Evolutionary conservation across 1,284 basidiomycete genomes (phyloP).

Genomic region (Apiotrichum brassicae): DNA sequence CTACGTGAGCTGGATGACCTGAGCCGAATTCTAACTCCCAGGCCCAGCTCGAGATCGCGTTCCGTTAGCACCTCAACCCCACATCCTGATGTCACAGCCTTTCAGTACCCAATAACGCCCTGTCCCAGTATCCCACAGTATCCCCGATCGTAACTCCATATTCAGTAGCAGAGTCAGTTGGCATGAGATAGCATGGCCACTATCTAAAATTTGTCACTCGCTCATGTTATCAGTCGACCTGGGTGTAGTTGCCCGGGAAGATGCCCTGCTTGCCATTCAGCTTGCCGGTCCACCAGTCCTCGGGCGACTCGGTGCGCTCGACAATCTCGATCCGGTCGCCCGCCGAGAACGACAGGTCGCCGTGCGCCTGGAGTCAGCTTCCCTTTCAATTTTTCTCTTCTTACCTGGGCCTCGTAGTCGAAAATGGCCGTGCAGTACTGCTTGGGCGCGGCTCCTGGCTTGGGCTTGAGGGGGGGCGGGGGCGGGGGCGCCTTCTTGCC

Average conservation of each 20-base stretch:
- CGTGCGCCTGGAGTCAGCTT: constrained; percentile 63
- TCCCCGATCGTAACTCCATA: too few species aligned
- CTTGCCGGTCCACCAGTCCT: constrained; percentile 98
- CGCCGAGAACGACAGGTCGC: constrained; percentile 82
- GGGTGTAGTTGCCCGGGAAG: constrained; percentile 70
- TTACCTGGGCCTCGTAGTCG: constrained; percentile 80
- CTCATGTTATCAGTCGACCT: constrained; percentile 34
- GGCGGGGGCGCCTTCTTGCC: constrained; percentile 79
- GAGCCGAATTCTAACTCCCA: too few species aligned
- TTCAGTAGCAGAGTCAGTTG: too few species aligned
- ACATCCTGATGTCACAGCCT: too few species aligned
- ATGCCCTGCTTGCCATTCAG: constrained; percentile 80
- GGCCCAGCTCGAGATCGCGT: too few species aligned
- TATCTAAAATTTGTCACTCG: too few species aligned
- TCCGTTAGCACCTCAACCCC: too few species aligned
- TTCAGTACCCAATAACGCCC: too few species aligned
- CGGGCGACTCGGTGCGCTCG: constrained; percentile 71
- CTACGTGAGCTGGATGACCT: too few species aligned
- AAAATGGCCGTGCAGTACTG: constrained; percentile 89
- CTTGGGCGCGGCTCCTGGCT: constrained; percentile 56
- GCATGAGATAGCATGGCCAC: too few species aligned
- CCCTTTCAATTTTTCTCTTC: constrained; percentile 8
- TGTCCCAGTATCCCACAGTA: too few species aligned
- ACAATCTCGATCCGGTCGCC: constrained; percentile 94
- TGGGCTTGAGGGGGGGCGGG: constrained; percentile 71